Conservation (phyloP, 192 early-diverging fungal species). For the Backusella macrospora region DNA sequence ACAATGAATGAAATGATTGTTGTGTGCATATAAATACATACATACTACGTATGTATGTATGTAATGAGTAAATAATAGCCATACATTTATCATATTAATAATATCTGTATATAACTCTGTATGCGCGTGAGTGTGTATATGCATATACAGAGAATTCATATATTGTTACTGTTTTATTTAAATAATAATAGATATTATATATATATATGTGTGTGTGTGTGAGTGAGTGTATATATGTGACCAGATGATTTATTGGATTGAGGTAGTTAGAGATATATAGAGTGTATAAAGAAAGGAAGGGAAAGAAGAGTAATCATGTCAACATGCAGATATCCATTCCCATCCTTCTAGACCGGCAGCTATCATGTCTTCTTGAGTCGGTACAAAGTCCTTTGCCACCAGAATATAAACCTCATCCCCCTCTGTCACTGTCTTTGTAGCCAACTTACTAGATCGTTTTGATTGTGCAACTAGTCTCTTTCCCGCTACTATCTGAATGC, state of each 20-base stretch:
- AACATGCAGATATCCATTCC: slow-evolving; percentile 12
- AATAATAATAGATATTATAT: neutral
- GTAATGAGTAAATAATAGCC: neutral
- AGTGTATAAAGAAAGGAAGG: too few species aligned
- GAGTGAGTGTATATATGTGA: too few species aligned
- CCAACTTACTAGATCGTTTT: neutral
- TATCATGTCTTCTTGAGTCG: slow-evolving; percentile 1
- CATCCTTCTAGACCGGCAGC: slow-evolving; percentile 4
- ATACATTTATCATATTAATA: neutral
- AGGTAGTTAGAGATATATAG: neutral
- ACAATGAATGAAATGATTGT: neutral
- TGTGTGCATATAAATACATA: too few species aligned
- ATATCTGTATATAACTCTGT: neutral
- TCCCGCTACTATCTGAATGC: slow-evolving; percentile 29
- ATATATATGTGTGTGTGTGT: too few species aligned
- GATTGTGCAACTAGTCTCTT: slow-evolving; percentile 21
- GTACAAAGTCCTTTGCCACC: neutral
- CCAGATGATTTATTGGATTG: neutral
- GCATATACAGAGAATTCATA: neutral
- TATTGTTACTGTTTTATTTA: slow-evolving; percentile 2
- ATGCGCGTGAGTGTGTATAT: too few species aligned
- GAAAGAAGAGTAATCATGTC: neutral
- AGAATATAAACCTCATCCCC: slow-evolving; percentile 21
- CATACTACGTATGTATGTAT: neutral
- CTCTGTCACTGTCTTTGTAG: neutral